Evolutionary conservation across 2,329 filamentous ascomycete genomes (phyloP).

Genomic region (Stachybotrys chlorohalonatus): DNA sequence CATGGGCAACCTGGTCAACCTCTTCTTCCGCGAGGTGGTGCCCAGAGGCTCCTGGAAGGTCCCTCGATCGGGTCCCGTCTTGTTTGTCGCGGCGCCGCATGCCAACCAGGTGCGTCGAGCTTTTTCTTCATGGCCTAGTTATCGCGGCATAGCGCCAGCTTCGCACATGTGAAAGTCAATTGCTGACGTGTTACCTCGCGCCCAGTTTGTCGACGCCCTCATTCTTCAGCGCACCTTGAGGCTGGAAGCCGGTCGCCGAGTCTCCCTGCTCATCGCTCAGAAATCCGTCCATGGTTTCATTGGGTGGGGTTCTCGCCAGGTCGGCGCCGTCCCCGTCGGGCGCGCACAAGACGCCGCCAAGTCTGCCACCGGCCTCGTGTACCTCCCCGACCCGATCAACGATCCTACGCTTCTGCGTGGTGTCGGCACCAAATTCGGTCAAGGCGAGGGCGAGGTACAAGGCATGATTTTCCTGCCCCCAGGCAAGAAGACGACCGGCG

Average conservation of each 20-base stretch:
- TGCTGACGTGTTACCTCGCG: not conserved
- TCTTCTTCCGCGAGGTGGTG: conserved; percentile 97
- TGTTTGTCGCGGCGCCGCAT: conserved; percentile 94
- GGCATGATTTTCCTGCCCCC: conserved; percentile 83
- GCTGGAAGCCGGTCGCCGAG: conserved; percentile 76
- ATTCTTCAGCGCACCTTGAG: conserved; percentile 87
- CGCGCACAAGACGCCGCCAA: conserved; percentile 85
- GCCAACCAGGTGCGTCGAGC: conserved; percentile 70
- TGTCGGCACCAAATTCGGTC: conserved; percentile 73
- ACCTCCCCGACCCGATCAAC: conserved; percentile 78
- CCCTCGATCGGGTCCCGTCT: conserved; percentile 76
- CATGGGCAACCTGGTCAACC: conserved; percentile 77
- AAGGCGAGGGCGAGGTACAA: conserved; percentile 59
- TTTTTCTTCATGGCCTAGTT: not conserved
- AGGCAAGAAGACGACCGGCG: conserved; percentile 64
- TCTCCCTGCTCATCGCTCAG: conserved; percentile 87
- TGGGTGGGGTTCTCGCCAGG: conserved; percentile 73
- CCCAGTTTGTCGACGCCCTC: conserved; percentile 89
- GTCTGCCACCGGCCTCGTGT: conserved; percentile 69
- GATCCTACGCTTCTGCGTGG: conserved; percentile 75
- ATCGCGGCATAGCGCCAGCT: not conserved
- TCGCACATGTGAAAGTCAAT: not conserved
- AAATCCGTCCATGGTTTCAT: conserved; percentile 95
- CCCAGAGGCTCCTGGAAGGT: conserved; percentile 93
- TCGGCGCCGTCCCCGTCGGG: conserved; percentile 87